Percentiles rank a stretch among this genome's conserved stretches.
phyloP scores from a whole-genome alignment of 2,329 filamentous ascomycete species.

The Corinectria fuckeliana region DNA sequence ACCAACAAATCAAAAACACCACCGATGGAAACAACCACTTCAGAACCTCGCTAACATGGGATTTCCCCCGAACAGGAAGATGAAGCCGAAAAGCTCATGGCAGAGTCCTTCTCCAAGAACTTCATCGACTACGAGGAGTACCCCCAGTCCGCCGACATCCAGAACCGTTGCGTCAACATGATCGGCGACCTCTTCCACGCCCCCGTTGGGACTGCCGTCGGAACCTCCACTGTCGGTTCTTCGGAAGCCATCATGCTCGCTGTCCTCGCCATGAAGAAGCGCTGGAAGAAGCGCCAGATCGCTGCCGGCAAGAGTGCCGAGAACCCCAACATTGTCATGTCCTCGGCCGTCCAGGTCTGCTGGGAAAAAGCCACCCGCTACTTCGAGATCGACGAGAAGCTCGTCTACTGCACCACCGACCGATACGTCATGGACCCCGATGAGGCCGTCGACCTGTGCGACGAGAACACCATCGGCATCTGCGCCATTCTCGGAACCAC shows the following conservation, averaged over 20 bases:
- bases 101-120: conserved; percentile 91
- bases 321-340: conserved; percentile 93
- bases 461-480: conserved; percentile 85
- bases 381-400: conserved; percentile 93
- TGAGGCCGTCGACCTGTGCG: conserved; percentile 65
- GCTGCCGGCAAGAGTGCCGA: conserved; percentile 82
- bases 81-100: conserved; percentile 95
- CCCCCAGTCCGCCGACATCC: conserved; percentile 80
- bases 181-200: conserved; percentile 90
- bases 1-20: neutral
- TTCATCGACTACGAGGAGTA: conserved; percentile 93
- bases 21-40: no score
- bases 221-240: conserved; percentile 87
- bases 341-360: conserved; percentile 93
- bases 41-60: conserved; percentile 20
- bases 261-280: conserved; percentile 91
- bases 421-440: conserved; percentile 69
- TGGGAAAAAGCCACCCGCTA: conserved; percentile 94
- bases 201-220: conserved; percentile 74
- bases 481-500: conserved; percentile 91
- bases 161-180: conserved; percentile 92
- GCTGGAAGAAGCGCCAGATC: conserved; percentile 86
- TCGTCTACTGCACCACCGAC: conserved; percentile 67
- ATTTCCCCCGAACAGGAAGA: conserved; percentile 69
- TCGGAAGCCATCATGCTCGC: conserved; percentile 88